A percentile compares a stretch with the other conserved stretches of the same genome.
Evolutionary conservation across 2,329 filamentous ascomycete genomes (phyloP).

Genomic region (Ceratocystis diversiconidia): DNA sequence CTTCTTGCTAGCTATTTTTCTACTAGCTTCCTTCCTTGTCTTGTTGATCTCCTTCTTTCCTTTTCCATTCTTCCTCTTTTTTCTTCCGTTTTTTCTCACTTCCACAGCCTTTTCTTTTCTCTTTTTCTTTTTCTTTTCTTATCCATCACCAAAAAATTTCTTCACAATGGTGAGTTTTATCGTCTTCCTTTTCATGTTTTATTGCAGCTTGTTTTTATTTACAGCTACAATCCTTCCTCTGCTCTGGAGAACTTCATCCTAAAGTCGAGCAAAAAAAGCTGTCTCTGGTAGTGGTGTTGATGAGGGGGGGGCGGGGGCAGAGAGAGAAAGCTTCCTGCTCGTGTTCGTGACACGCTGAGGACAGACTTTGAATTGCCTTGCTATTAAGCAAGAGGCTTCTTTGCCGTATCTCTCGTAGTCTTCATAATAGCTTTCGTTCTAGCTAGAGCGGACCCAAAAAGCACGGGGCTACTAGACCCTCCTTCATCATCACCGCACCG

Average conservation of each 20-base stretch:
- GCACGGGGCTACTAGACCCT: not conserved
- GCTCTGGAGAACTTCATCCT: not conserved
- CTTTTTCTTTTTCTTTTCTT: constrained; percentile 16
- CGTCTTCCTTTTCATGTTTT: not conserved
- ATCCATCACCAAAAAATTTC: not conserved
- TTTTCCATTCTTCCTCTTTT: constrained; percentile 20
- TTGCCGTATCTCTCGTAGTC: not conserved
- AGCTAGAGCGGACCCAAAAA: not conserved
- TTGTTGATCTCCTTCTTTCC: constrained; percentile 20
- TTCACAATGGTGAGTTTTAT: constrained; percentile 18
- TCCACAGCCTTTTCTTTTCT: not conserved
- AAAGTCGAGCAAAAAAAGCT: not conserved
- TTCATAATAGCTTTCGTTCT: not conserved
- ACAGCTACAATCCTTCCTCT: constrained; percentile 7
- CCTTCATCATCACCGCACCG: not conserved
- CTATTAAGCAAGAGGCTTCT: too few species aligned
- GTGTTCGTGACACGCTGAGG: too few species aligned
- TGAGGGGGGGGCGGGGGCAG: too few species aligned
- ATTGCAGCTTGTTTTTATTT: not conserved
- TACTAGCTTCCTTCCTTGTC: constrained; percentile 19
- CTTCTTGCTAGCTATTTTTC: constrained; percentile 21
- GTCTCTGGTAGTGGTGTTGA: not conserved
- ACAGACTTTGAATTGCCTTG: too few species aligned
- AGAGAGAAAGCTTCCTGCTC: too few species aligned
- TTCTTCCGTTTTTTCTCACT: constrained; percentile 16